Base-by-base conservation (phyloP, 768 basidiomycete species). In the Auricularia cornea region DNA sequence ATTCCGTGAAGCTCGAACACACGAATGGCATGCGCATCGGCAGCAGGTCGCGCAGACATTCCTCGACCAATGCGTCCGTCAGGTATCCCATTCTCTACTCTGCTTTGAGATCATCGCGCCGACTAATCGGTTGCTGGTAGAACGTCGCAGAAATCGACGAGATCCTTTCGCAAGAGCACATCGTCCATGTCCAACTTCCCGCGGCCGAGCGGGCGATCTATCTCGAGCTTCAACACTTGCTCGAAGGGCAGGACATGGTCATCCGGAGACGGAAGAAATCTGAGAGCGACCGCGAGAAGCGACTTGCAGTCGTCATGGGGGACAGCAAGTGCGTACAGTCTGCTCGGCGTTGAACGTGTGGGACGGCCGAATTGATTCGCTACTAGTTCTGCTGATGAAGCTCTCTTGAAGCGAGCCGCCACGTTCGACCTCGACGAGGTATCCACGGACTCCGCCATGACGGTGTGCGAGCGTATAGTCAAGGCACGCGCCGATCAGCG, bases 111-210 rank as follows among this genome's bases (percentile, higher is more conserved):
- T 56, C 60, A 33, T 48, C 59, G 12, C 32, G 1, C 20, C 6
- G 54, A 23, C 31, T 40, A 26, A 67, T 72, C 72, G 71, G 61
- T 73, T n/a, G n/a, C n/a, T 60, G 67, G 64, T 68, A 97, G 89
- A 97, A 97, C 70, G 86, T 95, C 60, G 94, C 95, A 8, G 95
- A 98, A 76, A 98, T 97, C 62, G 94, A 94, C 65, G 95, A 98
- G 75, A 98, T 98, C 63, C 89, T 90, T 1, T 92, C 86, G 76
- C 82, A 80, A 64, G 78, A 88, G 62, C 75, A 86, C 31, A 80
- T 86, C 67, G 77, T 79, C 30, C 83, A 96, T 29, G 75, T 82
- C 51, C 69, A 70, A 18, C 85, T 96, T 11, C 94, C 95, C 14
- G 93, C 94, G 4, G 92, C 95, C 0, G 95, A 97, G 73, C 89